These are phyloP conservation scores for Clarireedia paspali DNA, from an alignment of 2,329 filamentous ascomycete genomes.

Conservation along the genomic window DNA sequence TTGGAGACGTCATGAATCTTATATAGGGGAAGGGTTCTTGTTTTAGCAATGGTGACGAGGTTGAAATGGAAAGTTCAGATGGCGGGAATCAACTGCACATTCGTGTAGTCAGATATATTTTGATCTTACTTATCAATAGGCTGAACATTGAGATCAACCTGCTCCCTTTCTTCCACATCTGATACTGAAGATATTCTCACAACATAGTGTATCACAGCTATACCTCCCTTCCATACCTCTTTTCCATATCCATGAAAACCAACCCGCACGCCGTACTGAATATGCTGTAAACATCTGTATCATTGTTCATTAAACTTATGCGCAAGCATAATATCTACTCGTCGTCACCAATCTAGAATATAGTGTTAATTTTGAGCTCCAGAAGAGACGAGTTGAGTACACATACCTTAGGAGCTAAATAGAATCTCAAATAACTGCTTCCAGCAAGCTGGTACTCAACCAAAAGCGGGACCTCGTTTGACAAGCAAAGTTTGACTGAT, in stretches of 20 bases:
- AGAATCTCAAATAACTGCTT: conserved; percentile 90
- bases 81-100: too few relatives aligned
- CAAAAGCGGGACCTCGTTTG: conserved; percentile 89
- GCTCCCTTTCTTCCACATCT: not conserved
- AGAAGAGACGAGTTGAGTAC: not conserved
- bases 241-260: conserved; percentile 27
- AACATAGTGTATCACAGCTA: conserved; percentile 1
- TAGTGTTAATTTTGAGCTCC: conserved; percentile 12
- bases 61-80: too few relatives aligned
- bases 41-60: too few relatives aligned
- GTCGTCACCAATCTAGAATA: conserved; percentile 59
- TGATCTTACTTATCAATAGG: not conserved
- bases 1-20: too few relatives aligned
- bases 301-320: conserved; percentile 22
- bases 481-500: conserved; percentile 85
- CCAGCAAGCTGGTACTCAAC: conserved; percentile 82
- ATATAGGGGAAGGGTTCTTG: too few relatives aligned
- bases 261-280: conserved; percentile 26
- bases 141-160: not conserved
- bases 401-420: conserved; percentile 88
- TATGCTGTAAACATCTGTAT: conserved; percentile 24
- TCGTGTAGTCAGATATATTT: not conserved
- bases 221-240: not conserved
- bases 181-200: conserved; percentile 1
- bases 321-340: conserved; percentile 36